Base-by-base conservation (phyloP, 2,329 filamentous ascomycete genomes). In the Monosporascus sp. region DNA sequence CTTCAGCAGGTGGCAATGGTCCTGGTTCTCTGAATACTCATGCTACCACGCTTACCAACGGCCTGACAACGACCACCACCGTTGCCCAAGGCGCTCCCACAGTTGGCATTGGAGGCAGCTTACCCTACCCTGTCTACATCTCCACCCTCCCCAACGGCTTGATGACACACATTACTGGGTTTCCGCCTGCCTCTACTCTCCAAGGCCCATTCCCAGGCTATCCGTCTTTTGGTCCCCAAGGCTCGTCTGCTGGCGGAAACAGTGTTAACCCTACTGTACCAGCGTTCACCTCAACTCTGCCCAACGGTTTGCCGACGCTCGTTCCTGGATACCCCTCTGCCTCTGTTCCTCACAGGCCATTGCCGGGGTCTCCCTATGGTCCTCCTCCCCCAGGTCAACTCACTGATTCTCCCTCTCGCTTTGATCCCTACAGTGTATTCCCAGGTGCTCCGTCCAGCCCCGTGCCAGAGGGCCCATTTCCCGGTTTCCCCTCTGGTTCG, bases 1-100 rank as follows among this genome's bases (percentile, higher is more conserved):
- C 50, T 54, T 53, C 57, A 43, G 51, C 48, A 37, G 35, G 45
- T 16, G 48, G 43, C 8, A 46, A 43, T 48, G 55, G 50, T 11
- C 48, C 49, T 49, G 55, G 58, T 2, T 19, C 17, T 46, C n/a
- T 19, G 20, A 22, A 26, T 17, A 46, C 43, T 27, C 20, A 46
- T 16, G 8, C 31, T n/a, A 31, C 43, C 2, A 46, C 43, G 8
- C 24, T 46, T 46, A 46, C 24, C 43, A 31, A 46, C 26, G 24
- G 43, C 24, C 31, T 46, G 43, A 46, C 43, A 7, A 16, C 31
- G 43, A 46, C 43, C 17, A 19, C 31, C 22, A 31, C 43, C 2
- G 24, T 31, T 27, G 24, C 43, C 24, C 43, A 46, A 31, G 17
- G 14, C 24, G 22, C 24, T 22, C 7, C 43, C 26, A 46, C 43